Conservation (phyloP, 768 basidiomycete species). For the Cystofilobasidium bisporidii region DNA sequence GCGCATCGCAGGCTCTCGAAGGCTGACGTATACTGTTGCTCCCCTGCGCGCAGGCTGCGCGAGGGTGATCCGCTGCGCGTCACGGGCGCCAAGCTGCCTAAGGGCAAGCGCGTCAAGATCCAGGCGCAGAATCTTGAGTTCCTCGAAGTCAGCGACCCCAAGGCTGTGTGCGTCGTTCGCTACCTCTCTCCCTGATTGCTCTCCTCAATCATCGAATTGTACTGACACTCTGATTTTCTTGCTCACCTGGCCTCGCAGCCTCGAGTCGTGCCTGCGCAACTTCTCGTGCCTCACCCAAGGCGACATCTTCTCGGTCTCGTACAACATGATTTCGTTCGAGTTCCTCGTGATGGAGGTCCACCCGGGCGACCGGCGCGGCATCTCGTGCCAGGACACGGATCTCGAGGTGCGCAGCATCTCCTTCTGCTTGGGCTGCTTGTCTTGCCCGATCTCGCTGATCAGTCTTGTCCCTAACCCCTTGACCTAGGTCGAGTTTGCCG, state of each 20-base stretch:
- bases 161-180: slow-evolving; percentile 69
- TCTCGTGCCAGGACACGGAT: slow-evolving; percentile 86
- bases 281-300: slow-evolving; percentile 86
- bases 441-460: too few species aligned
- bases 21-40: background rate
- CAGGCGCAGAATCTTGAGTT: slow-evolving; percentile 94
- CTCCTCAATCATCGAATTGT: too few species aligned
- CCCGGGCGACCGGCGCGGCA: slow-evolving; percentile 73
- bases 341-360: slow-evolving; percentile 86
- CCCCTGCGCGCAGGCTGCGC: slow-evolving; percentile 45
- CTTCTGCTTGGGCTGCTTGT: too few species aligned
- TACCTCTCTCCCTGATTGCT: background rate
- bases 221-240: too few species aligned
- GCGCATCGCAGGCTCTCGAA: too few species aligned
- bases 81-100: slow-evolving; percentile 73
- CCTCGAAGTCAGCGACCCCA: slow-evolving; percentile 91
- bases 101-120: slow-evolving; percentile 92
- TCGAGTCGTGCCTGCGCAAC: slow-evolving; percentile 89
- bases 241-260: slow-evolving; percentile 46
- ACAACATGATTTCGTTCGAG: slow-evolving; percentile 90
- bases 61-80: slow-evolving; percentile 95
- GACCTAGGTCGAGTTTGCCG: slow-evolving; percentile 88
- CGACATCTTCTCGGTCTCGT: slow-evolving; percentile 96
- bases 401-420: slow-evolving; percentile 54
- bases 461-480: too few species aligned